Conservation (phyloP, 2,329 filamentous ascomycete genomes). For the Myriosclerotinia duriaeana region DNA sequence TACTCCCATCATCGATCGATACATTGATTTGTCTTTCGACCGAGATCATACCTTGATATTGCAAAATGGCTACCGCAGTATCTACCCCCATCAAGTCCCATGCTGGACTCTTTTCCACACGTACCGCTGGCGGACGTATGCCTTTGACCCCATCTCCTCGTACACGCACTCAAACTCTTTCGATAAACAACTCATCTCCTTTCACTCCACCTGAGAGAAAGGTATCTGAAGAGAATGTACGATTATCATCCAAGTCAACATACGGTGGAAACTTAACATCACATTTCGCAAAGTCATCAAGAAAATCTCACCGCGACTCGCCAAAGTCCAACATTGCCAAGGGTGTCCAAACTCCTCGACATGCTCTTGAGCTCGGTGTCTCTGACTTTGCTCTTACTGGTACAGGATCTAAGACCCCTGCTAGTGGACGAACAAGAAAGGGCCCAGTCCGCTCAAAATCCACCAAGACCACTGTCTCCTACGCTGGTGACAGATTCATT, state of each 20-base stretch:
- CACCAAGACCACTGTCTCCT: constrained; percentile 75
- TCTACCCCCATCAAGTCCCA: constrained; percentile 95
- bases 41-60: constrained; percentile 45
- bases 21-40: constrained; percentile 52
- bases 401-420: constrained; percentile 69
- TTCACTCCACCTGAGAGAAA: constrained; percentile 67
- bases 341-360: constrained; percentile 71
- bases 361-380: constrained; percentile 80
- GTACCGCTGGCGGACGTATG: constrained; percentile 91
- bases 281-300: constrained; percentile 70
- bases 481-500: constrained; percentile 84
- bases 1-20: constrained; percentile 44
- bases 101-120: constrained; percentile 84
- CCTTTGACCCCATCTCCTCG: constrained; percentile 90
- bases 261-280: constrained; percentile 78
- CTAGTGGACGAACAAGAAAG: constrained; percentile 57
- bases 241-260: constrained; percentile 62
- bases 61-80: constrained; percentile 79
- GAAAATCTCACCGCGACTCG: constrained; percentile 73
- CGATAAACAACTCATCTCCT: constrained; percentile 65
- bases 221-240: constrained; percentile 53
- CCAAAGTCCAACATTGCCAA: constrained; percentile 95
- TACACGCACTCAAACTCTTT: constrained; percentile 54
- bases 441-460: constrained; percentile 53
- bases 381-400: constrained; percentile 91